Conservation (phyloP, 2,329 filamentous ascomycete genomes). For the Coleophoma eucalyptorum region DNA sequence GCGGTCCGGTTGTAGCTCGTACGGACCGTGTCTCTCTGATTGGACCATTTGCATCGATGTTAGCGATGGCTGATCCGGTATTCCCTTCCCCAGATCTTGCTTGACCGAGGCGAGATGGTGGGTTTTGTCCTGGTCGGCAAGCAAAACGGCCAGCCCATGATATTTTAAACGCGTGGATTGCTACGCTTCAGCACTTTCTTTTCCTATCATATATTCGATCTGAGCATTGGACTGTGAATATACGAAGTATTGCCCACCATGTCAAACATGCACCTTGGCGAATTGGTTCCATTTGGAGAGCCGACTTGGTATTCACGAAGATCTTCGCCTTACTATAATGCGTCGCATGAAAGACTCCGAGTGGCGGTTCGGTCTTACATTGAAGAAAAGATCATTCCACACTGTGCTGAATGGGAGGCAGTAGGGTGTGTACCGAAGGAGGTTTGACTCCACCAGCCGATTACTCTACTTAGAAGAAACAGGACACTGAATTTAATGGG, state of each 20-base stretch:
- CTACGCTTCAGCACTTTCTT: too few species aligned
- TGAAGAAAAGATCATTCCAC: slow-evolving; percentile 79
- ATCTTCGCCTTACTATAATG: slow-evolving; percentile 82
- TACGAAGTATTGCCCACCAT: background rate
- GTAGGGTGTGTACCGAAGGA: slow-evolving; percentile 49
- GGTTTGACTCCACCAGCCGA: slow-evolving; percentile 45
- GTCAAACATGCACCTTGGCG: background rate
- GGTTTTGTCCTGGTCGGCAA: background rate
- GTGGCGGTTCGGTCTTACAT: slow-evolving; percentile 88
- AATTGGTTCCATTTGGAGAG: slow-evolving; percentile 4
- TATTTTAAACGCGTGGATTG: too few species aligned
- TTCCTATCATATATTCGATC: background rate
- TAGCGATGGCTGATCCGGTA: too few species aligned
- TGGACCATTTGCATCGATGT: too few species aligned
- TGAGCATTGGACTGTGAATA: background rate
- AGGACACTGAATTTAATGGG: slow-evolving; percentile 88
- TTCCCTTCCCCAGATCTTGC: background rate
- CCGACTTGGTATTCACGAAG: slow-evolving; percentile 5
- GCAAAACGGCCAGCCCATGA: background rate
- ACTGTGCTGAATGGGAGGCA: slow-evolving; percentile 88
- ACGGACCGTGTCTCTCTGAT: background rate
- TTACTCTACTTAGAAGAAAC: slow-evolving; percentile 35
- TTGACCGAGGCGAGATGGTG: background rate
- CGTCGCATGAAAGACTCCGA: slow-evolving; percentile 83
- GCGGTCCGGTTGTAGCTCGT: background rate